Evolutionary conservation across 257 asterid species (phyloP).

Genomic region (Agastache rugosa): DNA sequence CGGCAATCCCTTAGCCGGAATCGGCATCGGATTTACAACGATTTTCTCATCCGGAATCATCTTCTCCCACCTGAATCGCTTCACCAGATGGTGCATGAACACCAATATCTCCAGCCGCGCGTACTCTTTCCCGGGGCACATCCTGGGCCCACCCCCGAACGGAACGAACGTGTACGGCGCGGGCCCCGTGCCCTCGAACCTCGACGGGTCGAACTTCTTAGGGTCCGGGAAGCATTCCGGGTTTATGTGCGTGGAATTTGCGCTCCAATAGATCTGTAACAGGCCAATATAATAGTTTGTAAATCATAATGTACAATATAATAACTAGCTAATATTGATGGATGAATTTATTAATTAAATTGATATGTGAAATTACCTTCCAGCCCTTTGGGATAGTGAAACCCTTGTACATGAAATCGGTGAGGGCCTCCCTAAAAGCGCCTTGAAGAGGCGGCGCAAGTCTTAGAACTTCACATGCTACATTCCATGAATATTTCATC

Average conservation of each 20-base stretch:
- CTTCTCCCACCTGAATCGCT: slow-evolving; percentile 46
- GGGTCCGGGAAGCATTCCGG: slow-evolving; percentile 46
- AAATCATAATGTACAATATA: neutral
- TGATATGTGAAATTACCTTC: slow-evolving; percentile 45
- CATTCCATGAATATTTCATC: slow-evolving; percentile 68
- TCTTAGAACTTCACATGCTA: slow-evolving; percentile 64
- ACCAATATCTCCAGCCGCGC: slow-evolving; percentile 52
- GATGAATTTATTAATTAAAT: neutral
- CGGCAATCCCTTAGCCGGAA: slow-evolving; percentile 56
- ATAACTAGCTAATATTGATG: too few relatives aligned
- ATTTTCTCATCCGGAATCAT: slow-evolving; percentile 51
- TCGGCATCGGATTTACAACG: slow-evolving; percentile 53
- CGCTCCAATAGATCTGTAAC: slow-evolving; percentile 54
- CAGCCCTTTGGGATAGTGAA: slow-evolving; percentile 67
- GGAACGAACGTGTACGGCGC: slow-evolving; percentile 57
- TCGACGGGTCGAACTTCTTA: slow-evolving; percentile 47
- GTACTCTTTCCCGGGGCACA: slow-evolving; percentile 59
- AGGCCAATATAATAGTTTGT: neutral
- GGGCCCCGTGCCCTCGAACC: slow-evolving; percentile 52
- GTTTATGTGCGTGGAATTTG: slow-evolving; percentile 49
- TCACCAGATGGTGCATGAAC: slow-evolving; percentile 57
- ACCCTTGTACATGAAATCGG: slow-evolving; percentile 56
- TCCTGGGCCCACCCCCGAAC: slow-evolving; percentile 54
- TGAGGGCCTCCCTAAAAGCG: slow-evolving; percentile 58
- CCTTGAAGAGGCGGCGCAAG: slow-evolving; percentile 67